Evolutionary conservation across 1,284 basidiomycete species (phyloP).

Genomic region (Naganishia sp.): DNA sequence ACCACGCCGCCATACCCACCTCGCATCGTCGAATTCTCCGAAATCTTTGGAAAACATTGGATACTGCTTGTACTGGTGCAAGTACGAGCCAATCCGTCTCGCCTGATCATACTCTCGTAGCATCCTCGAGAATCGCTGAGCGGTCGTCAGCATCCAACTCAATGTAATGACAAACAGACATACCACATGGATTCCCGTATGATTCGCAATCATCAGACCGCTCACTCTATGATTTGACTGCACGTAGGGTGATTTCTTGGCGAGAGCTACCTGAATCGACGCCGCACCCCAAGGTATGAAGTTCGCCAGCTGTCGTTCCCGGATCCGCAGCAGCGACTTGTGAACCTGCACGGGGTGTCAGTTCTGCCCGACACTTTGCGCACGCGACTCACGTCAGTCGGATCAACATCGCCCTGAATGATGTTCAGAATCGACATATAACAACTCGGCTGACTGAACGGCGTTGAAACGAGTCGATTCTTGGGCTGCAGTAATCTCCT

Average conservation of each 20-base stretch:
- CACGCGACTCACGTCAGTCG: constrained; percentile 76
- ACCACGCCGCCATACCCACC: constrained; percentile 55
- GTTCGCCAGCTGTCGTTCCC: constrained; percentile 92
- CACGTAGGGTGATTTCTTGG: constrained; percentile 85
- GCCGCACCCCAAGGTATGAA: constrained; percentile 99
- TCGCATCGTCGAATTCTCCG: constrained; percentile 92
- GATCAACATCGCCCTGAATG: constrained; percentile 97
- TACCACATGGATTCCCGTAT: constrained; percentile 94
- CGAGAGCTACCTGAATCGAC: constrained; percentile 95
- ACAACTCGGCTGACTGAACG: constrained; percentile 83
- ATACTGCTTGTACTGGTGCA: constrained; percentile 98
- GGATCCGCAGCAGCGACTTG: constrained; percentile 92
- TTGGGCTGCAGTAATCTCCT: constrained; percentile 94
- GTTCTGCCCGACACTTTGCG: neutral
- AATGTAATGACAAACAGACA: constrained; percentile 47
- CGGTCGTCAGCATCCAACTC: too few relatives aligned
- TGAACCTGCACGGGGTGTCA: constrained; percentile 67
- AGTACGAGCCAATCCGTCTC: constrained; percentile 85
- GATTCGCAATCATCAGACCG: constrained; percentile 98
- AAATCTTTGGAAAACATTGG: constrained; percentile 86
- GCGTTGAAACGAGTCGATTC: constrained; percentile 97
- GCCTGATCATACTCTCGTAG: constrained; percentile 92
- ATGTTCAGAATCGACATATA: constrained; percentile 99
- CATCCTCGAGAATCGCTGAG: constrained; percentile 90
- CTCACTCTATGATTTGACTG: constrained; percentile 87